Base-by-base conservation (phyloP, 768 basidiomycete genomes). In the Boletus subparvulus region DNA sequence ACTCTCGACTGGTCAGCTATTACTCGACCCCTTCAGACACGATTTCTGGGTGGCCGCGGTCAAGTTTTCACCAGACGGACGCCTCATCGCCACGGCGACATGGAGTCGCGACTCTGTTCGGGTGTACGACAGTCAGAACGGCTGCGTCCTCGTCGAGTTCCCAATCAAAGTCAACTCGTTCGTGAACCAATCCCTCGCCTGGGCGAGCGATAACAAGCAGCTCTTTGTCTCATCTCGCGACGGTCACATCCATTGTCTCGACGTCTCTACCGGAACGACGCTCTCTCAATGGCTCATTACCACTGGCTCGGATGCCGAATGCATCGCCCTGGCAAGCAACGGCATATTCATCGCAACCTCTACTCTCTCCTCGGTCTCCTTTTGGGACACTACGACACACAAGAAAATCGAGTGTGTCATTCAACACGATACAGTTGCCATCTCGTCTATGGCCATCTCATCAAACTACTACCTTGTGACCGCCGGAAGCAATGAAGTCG, bases 351-450 rank as follows among this genome's bases (percentile, higher is more conserved):
- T 60, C n/a, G 58, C 47, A 16, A 43, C 30, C 21, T 35, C 42
- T 4, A 33, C n/a, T 0, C 3, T 14, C 1, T 40, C 52, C 0
- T 56, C 47, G 8, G 40, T 61, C n/a, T 61, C 61, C 1, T 52
- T 61, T 17, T 61, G 59, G 59, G 33, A 56, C 41, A n/a, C 24
- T 1, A 35, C 4, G 0, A 61, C 59, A 1, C 51, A 43, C n/a
- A 4, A 50, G 9, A 52, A 51, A 30, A 54, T 61, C 4, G 52
- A 44, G 0, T 30, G 12, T 33, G 28, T 33, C 36, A n/a, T 57
- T 10, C 21, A 21, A 21, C 3, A 37, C n/a, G 13, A 44, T 11
- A 4, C 39, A 11, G 3, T 11, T 12, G 0, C 2, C n/a, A 14
- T 33, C 11, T 2, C 1, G 10, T 43, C 28, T 21, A 56, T 60